phyloP scores from a whole-genome alignment of 371 early-diverging fungal genomes.

The Nematocida minor region DNA sequence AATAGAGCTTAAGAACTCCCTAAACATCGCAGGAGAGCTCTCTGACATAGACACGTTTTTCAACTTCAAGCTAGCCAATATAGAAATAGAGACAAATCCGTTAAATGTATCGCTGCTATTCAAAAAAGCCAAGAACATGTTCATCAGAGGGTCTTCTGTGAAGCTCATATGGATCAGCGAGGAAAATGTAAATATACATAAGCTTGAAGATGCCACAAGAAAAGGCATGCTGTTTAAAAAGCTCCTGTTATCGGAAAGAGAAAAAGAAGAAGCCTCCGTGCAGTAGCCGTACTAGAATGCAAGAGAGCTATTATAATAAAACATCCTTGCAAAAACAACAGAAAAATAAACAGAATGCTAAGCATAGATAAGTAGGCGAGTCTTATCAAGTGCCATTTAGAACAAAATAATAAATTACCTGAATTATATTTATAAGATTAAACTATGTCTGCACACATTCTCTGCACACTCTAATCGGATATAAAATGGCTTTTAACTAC shows the following conservation, averaged over 20 bases:
- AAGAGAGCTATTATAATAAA: too few relatives aligned
- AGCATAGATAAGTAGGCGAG: too few relatives aligned
- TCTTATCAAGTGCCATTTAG: too few relatives aligned
- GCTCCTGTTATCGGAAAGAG: neutral
- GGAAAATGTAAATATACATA: conserved; percentile 3
- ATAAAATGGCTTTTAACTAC: too few relatives aligned
- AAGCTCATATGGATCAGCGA: conserved; percentile 40
- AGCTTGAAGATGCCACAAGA: conserved; percentile 33
- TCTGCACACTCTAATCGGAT: too few relatives aligned
- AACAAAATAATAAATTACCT: too few relatives aligned
- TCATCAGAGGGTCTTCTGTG: conserved; percentile 27
- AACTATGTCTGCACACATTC: too few relatives aligned
- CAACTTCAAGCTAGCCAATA: conserved; percentile 22
- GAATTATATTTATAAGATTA: too few relatives aligned
- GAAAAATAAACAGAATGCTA: too few relatives aligned
- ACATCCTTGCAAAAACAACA: too few relatives aligned
- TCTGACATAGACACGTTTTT: conserved; percentile 35
- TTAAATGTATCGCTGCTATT: neutral
- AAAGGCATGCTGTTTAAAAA: conserved; percentile 26
- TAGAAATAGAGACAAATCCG: conserved; percentile 1
- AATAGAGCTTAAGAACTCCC: conserved; percentile 15
- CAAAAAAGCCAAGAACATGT: neutral
- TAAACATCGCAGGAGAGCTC: conserved; percentile 1
- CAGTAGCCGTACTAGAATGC: neutral
- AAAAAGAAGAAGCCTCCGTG: neutral